Base-by-base conservation (phyloP, 495 filamentous ascomycete species). In the Thozetella sp. region DNA sequence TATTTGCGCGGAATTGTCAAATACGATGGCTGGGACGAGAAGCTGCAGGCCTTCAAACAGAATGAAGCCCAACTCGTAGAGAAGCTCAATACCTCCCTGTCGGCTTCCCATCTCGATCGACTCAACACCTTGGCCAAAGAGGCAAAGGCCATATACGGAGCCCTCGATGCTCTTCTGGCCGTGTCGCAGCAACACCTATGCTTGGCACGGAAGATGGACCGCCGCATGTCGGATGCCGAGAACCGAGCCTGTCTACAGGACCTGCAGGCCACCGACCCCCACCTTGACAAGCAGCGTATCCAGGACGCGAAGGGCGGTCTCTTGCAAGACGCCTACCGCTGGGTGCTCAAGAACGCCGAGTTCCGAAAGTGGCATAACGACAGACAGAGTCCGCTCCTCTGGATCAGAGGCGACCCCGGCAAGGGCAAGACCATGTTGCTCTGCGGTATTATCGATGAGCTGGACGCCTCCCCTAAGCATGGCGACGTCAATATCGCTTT, bases 401-500 rank as follows among this genome's bases (percentile, higher is more conserved):
- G 77, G 78, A 73, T 83, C 25, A 79, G 69, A 54, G 76, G 74
- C 45, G 74, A 71, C 57, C 67, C 76, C 40, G 78, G 78, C 20
- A 81, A 75, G 56, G 77, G 79, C 45, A 82, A 82, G 66, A 82
- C 78, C 1, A 83, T 83, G 78, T 66, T 81, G 0, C 51, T 83
- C 15, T 73, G 63, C 22, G 73, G 73, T 2, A 73, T 79, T 30
- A 73, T 77, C 25, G 58, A 78, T n/a, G 64, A 78, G 15, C 54
- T 79, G 26, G 52, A 19, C 3, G 13, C 6, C 15, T 23, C 1
- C 30, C 9, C 34, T 11, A 11, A 19, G 17, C 17, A 24, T 25
- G 22, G 24, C 53, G n/a, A n/a, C n/a, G n/a, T n/a, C n/a, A n/a
- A n/a, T n/a, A n/a, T 82, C 11, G 70, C 71, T 2, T 83, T 72